A percentile compares a stretch with the other conserved stretches of the same genome.
These are phyloP conservation scores for Jacaranda mimosifolia DNA, from an alignment of 257 asterid species.

Conservation along the genomic window DNA sequence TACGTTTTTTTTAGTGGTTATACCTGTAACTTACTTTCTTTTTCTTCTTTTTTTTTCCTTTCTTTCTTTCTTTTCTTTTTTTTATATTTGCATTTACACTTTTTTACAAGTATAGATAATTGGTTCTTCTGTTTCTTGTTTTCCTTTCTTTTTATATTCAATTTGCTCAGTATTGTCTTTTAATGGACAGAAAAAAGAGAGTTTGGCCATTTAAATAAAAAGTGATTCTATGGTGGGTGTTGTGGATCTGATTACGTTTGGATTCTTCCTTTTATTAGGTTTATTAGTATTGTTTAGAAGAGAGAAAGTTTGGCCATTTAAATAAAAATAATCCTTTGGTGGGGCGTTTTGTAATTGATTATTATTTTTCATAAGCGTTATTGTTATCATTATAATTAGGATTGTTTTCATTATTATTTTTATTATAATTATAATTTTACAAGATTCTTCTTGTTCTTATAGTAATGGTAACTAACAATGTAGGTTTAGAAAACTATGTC, in stretches of 20 bases:
- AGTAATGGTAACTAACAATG: constrained; percentile 3
- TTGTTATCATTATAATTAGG: background rate
- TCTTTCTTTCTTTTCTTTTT: background rate
- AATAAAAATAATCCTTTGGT: background rate
- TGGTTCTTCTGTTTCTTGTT: background rate
- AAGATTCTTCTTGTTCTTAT: background rate
- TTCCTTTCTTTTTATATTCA: background rate
- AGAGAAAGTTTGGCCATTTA: background rate
- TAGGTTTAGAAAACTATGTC: constrained; percentile 41
- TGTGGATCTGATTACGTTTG: background rate
- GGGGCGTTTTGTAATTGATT: background rate
- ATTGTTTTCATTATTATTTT: background rate
- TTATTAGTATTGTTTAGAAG: background rate
- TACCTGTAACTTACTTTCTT: background rate
- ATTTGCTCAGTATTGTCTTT: constrained; percentile 8
- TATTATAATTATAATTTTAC: background rate
- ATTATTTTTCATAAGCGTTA: background rate
- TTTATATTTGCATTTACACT: background rate
- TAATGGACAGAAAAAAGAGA: background rate
- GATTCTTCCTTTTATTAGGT: background rate
- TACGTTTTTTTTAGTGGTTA: background rate
- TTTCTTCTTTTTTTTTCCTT: background rate
- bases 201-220: background rate
- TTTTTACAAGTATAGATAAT: background rate
- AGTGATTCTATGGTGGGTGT: background rate